These are phyloP conservation scores for Xerocomus spinulosus DNA, from an alignment of 768 basidiomycete genomes.

Conservation along the genomic window DNA sequence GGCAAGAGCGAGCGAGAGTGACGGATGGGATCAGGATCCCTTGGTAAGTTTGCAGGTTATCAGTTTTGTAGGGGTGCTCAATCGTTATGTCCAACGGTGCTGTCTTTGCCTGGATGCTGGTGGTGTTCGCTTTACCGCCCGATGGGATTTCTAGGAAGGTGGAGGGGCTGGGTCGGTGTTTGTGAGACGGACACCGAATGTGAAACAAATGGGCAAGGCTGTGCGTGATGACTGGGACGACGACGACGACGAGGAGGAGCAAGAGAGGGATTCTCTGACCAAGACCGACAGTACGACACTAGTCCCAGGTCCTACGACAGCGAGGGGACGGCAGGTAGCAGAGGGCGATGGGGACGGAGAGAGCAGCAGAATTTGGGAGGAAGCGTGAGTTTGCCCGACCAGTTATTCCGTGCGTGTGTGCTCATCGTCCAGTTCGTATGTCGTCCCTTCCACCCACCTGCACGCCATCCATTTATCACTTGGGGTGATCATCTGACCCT, in stretches of 20 bases:
- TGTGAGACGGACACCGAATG: background rate
- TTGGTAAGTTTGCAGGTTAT: constrained; percentile 9
- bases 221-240: constrained; percentile 59
- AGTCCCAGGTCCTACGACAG: background rate
- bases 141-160: constrained; percentile 2
- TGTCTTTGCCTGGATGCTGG: background rate
- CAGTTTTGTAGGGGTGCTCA: too few species aligned
- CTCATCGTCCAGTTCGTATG: constrained; percentile 12
- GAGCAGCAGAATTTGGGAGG: constrained; percentile 59
- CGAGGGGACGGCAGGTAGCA: constrained; percentile 6
- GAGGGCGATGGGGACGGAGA: constrained; percentile 8
- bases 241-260: background rate
- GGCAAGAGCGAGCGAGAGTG: constrained; percentile 11
- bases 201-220: background rate
- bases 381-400: constrained; percentile 50
- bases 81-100: too few species aligned
- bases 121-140: background rate
- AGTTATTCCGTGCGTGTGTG: constrained; percentile 4
- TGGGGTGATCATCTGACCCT: constrained; percentile 4
- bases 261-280: background rate
- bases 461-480: background rate
- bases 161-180: constrained; percentile 2
- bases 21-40: constrained; percentile 17
- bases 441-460: background rate
- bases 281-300: background rate